Conservation (phyloP, 306 rosid genomes). For the Vicia faba region DNA sequence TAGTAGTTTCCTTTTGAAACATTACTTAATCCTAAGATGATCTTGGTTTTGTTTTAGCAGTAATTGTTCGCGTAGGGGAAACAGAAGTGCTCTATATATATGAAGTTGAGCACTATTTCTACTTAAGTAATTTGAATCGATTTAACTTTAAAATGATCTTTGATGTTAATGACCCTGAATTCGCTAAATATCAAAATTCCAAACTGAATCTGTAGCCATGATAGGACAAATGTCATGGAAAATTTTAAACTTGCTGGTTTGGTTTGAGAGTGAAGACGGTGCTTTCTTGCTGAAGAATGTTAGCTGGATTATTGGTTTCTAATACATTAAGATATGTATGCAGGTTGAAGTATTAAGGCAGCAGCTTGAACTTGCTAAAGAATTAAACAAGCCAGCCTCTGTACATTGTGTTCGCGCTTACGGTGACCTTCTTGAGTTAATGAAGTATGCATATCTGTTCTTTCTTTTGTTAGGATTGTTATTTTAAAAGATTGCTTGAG, state of each 20-base stretch:
- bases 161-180: conserved; percentile 1
- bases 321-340: conserved; percentile 24
- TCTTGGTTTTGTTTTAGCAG: background rate
- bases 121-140: conserved; percentile 4
- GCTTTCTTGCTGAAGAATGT: conserved; percentile 22
- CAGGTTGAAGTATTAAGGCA: conserved; percentile 75
- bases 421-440: conserved; percentile 77
- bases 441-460: conserved; percentile 62
- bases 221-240: background rate
- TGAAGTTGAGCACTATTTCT: background rate
- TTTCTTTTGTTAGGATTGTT: conserved; percentile 22
- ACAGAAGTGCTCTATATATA: conserved; percentile 1
- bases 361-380: conserved; percentile 82
- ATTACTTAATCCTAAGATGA: background rate
- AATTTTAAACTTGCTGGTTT: background rate
- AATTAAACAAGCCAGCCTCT: conserved; percentile 79
- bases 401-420: conserved; percentile 89
- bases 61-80: conserved; percentile 12
- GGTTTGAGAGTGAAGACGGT: conserved; percentile 4
- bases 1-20: background rate
- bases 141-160: background rate
- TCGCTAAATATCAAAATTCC: background rate
- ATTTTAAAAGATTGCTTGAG: conserved; percentile 4
- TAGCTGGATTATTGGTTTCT: conserved; percentile 30
- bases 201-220: background rate